Percentiles rank a stretch among this genome's conserved stretches.
Conservation (phyloP, 306 rosid genomes). For the Ziziphus jujuba region DNA sequence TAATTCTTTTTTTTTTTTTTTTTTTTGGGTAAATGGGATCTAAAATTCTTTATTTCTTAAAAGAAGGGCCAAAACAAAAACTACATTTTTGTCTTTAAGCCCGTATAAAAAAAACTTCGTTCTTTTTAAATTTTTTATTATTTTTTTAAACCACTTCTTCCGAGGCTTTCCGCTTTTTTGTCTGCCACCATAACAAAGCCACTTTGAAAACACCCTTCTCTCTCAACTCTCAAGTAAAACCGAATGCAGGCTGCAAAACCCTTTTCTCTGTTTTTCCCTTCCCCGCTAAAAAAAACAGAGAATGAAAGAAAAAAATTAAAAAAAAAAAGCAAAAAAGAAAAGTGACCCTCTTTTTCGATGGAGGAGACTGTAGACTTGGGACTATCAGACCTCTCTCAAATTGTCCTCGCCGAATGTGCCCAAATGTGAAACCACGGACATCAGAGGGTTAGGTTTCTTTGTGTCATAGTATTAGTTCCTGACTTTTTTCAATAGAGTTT, state of each 20-base stretch:
- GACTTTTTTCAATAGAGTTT: slow-evolving; percentile 16
- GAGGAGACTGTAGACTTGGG: slow-evolving; percentile 13
- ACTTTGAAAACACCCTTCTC: slow-evolving; percentile 5
- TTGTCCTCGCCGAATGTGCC: slow-evolving; percentile 54
- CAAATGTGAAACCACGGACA: slow-evolving; percentile 43
- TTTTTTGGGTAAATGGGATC: background rate
- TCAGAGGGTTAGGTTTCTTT: slow-evolving; percentile 2
- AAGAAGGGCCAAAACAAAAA: slow-evolving; percentile 16
- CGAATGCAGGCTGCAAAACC: slow-evolving; percentile 34
- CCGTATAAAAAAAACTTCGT: background rate
- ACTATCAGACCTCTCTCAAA: slow-evolving; percentile 36
- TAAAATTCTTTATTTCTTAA: slow-evolving; percentile 5
- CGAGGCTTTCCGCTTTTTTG: slow-evolving; percentile 49
- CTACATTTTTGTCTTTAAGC: background rate
- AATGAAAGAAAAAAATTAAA: slow-evolving; percentile 17
- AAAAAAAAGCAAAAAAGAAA: too few species aligned
- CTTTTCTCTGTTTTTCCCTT: slow-evolving; percentile 30
- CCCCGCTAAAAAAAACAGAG: slow-evolving; percentile 44
- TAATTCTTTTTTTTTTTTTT: too few species aligned
- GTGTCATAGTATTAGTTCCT: slow-evolving; percentile 46
- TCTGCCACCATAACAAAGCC: slow-evolving; percentile 57
- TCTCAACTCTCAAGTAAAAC: slow-evolving; percentile 17
- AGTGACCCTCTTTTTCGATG: slow-evolving; percentile 26
- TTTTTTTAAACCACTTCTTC: slow-evolving; percentile 7
- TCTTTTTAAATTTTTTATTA: too few species aligned